Conservation (phyloP, 371 early-diverging fungal genomes). For the Batrachochytrium dendrobatidis region DNA sequence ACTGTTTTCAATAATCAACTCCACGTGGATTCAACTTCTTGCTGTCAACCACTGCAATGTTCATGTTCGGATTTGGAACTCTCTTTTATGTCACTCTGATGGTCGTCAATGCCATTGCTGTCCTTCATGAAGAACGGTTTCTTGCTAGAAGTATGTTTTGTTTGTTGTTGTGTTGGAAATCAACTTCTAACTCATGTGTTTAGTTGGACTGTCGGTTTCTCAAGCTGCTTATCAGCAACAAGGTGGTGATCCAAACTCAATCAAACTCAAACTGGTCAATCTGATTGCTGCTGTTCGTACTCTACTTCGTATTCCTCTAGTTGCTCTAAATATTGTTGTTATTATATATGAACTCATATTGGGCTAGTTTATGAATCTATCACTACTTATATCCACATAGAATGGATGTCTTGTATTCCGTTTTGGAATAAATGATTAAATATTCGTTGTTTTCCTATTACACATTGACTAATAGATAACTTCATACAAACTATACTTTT, state of each 20-base stretch:
- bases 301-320: conserved; percentile 81
- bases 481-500: too few species aligned
- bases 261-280: conserved; percentile 76
- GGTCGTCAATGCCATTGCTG: conserved; percentile 85
- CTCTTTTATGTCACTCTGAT: conserved; percentile 71
- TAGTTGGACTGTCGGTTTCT: conserved; percentile 56
- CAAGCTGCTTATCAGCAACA: conserved; percentile 49
- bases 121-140: conserved; percentile 91
- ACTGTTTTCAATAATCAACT: too few species aligned
- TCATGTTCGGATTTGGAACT: conserved; percentile 53
- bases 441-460: too few species aligned
- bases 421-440: too few species aligned
- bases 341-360: conserved; percentile 77
- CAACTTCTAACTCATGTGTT: neutral
- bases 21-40: too few species aligned
- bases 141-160: conserved; percentile 74
- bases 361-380: too few species aligned
- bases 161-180: neutral
- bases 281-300: conserved; percentile 88
- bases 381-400: too few species aligned
- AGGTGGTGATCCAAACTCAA: conserved; percentile 57
- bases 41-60: too few species aligned
- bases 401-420: too few species aligned
- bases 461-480: too few species aligned
- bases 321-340: conserved; percentile 71